Percentiles rank a stretch among this genome's conserved stretches.
Evolutionary conservation across 495 filamentous ascomycete genomes (phyloP).

Genomic region (Pseudotulostoma volvatum): DNA sequence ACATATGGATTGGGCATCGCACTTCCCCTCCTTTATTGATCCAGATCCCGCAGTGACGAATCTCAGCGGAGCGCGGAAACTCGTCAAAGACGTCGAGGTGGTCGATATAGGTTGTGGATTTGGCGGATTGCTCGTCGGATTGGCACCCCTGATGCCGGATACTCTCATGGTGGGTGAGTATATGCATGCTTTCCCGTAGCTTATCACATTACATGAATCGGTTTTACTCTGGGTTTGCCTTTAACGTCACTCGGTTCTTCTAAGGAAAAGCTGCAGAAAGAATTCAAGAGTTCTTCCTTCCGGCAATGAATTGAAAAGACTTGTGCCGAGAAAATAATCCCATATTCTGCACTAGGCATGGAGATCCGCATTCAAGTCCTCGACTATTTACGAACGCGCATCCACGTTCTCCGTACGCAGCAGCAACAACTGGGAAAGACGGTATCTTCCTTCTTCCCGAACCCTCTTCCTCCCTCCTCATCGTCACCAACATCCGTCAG

Average conservation of each 20-base stretch:
- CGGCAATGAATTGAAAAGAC: neutral
- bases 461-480: constrained; percentile 4
- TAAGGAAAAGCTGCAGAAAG: neutral
- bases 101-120: constrained; percentile 97
- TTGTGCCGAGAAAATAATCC: neutral
- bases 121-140: constrained; percentile 74
- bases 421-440: constrained; percentile 27
- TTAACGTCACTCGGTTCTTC: neutral
- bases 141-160: constrained; percentile 65
- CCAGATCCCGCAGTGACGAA: constrained; percentile 17
- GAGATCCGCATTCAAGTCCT: constrained; percentile 84
- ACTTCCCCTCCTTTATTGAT: constrained; percentile 59
- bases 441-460: constrained; percentile 3
- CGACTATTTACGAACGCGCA: constrained; percentile 73
- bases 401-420: constrained; percentile 61
- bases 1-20: constrained; percentile 77
- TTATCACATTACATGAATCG: no score
- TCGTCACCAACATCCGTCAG: no score
- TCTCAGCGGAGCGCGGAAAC: constrained; percentile 20
- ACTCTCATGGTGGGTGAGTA: constrained; percentile 60
- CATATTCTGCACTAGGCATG: constrained; percentile 41
- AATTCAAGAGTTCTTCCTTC: neutral
- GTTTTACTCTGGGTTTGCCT: no score
- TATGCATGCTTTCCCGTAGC: no score
- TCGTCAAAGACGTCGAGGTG: constrained; percentile 64